Base-by-base conservation (phyloP, 768 basidiomycete genomes). In the Hericium alpestre region DNA sequence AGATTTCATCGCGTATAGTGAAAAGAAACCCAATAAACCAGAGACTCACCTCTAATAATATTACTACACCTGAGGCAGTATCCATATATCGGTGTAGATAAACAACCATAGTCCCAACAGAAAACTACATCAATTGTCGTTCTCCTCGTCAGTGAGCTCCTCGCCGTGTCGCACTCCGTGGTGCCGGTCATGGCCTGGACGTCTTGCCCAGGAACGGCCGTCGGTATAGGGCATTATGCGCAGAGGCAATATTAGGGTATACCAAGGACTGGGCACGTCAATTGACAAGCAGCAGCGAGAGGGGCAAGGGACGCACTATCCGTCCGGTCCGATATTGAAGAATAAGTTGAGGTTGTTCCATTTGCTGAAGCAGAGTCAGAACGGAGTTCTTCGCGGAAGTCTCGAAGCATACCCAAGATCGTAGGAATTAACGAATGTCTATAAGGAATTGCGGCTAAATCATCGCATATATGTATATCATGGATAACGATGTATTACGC, bases 351-450 rank as follows among this genome's bases (percentile, higher is more conserved):
- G 71, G 66, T 99, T 98, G 64, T 75, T 76, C 53, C 73, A 70
- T 65, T 74, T 77, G 23, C 81, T 81, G 64, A 51, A 48, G 39
- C 10, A 60, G 32, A 11, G n/a, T 13, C n/a, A 9, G 22, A 15
- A 37, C 43, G 20, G 16, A 23, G 2, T 27, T 39, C 43, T 25
- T 13, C 22, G 23, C 9, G n/a, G 18, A 7, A 25, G 56, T 54
- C 11, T 20, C 52, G 48, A n/a, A 25, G 65, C 77, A 43, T 66
- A 86, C 80, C 93, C 95, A 4, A 95, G 73, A 67, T 98, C 90
- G 66, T 93, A 99, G 1, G 88, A 92, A 65, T 97, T 97, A 11
- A 91, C 76, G 65, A 93, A 98, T 1, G 73, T 74, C 89, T 90
- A 40, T 32, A 12, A 59, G 20, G 15, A 25, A 7, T 6, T 46